Base-by-base conservation (phyloP, 352 stramenopile genomes). In the Globisporangium radiosum region DNA sequence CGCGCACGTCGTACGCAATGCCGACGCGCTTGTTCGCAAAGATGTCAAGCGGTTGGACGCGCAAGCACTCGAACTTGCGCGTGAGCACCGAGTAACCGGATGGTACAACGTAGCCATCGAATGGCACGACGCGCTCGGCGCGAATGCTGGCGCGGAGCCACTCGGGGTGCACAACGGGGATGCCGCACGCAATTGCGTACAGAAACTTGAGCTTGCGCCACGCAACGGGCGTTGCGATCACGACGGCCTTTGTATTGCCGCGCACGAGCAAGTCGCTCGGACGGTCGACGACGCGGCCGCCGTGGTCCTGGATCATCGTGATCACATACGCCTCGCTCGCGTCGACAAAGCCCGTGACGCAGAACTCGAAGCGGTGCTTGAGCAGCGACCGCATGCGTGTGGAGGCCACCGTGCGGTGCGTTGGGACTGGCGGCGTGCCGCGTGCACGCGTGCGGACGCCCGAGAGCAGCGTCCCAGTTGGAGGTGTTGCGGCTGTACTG, bases 131-230 rank as follows among this genome's bases (percentile, higher is more conserved):
- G 38, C 69, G 49, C 1, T 66, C 68, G n/a, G 61, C 60, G 43
- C 75, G 71, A 49, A 85, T 78, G 52, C 85, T 92, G 52, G 70
- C 70, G 36, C 82, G 75, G 11, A 94, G 74, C 85, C 85, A 94
- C 48, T 92, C 85, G 0, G 85, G 79, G 64, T 94, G 85, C 15
- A 94, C 68, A 4, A 94, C 78, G 13, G 85, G 80, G 15, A 94
- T 88, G n/a, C 81, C 80, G 59, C 75, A 88, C n/a, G 78, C 78
- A 54, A 94, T 53, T 6, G 85, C 85, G 59, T 83, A 77, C 68
- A 90, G 84, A 63, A 90, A 90, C 70, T 94, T 94, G 44, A 78
- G 72, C 36, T 90, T 90, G 15, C 85, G 76, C 77, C 80, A 92
- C 7, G 81, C 82, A 15, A 88, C 70, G 3, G 81, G 73, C 0